phyloP scores from a whole-genome alignment of 768 basidiomycete genomes.

The Lactarius sp. region DNA sequence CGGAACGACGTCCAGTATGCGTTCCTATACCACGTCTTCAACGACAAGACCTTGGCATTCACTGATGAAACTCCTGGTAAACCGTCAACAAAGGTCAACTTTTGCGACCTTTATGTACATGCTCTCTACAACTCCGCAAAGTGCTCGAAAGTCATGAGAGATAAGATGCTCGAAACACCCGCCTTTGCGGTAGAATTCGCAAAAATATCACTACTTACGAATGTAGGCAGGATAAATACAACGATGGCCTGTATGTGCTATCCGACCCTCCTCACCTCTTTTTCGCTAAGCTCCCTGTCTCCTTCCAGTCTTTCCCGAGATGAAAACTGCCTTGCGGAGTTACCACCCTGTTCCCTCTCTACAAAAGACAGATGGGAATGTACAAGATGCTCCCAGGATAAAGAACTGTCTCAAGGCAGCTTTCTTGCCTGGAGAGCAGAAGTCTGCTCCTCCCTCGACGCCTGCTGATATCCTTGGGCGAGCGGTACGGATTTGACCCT shows the following conservation, averaged over 20 bases:
- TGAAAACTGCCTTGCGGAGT: conserved; percentile 85
- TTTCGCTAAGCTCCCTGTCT: conserved; percentile 18
- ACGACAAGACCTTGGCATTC: conserved; percentile 62
- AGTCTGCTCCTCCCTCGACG: conserved; percentile 59
- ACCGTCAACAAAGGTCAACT: conserved; percentile 53
- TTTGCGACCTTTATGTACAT: conserved; percentile 79
- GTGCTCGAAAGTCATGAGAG: conserved; percentile 83
- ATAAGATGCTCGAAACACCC: conserved; percentile 80
- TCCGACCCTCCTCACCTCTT: neutral
- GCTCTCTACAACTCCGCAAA: conserved; percentile 74
- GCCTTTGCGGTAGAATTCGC: conserved; percentile 75
- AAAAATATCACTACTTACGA: conserved; percentile 80
- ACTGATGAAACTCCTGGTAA: conserved; percentile 53
- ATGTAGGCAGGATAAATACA: conserved; percentile 88
- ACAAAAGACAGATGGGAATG: conserved; percentile 82
- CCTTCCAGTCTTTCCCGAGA: conserved; percentile 78
- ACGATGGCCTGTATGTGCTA: conserved; percentile 73
- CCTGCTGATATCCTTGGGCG: conserved; percentile 70
- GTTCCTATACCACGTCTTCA: conserved; percentile 75
- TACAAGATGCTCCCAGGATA: conserved; percentile 88
- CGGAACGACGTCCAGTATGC: conserved; percentile 85
- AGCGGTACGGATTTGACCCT: conserved; percentile 43
- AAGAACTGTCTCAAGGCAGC: conserved; percentile 87
- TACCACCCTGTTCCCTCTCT: conserved; percentile 90
- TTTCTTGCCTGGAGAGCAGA: conserved; percentile 63